These are phyloP conservation scores for Tylopilus orsonianus DNA, from an alignment of 1,284 basidiomycete species.

Conservation along the genomic window DNA sequence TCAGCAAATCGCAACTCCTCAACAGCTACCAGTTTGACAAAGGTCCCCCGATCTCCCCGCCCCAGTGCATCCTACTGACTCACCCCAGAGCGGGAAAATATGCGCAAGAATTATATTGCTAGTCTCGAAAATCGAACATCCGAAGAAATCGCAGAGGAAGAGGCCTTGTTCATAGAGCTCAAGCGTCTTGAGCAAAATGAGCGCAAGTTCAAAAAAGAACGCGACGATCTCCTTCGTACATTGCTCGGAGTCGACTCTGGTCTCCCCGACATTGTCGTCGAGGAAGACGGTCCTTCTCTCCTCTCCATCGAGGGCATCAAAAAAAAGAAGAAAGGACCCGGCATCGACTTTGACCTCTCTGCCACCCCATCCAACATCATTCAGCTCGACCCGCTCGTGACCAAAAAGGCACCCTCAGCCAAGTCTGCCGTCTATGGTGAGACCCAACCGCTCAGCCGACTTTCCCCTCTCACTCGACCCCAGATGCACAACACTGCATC, in stretches of 20 bases:
- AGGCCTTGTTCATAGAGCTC: slow-evolving; percentile 92
- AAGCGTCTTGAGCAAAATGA: slow-evolving; percentile 95
- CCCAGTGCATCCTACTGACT: neutral
- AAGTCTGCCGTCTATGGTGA: slow-evolving; percentile 62
- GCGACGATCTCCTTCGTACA: slow-evolving; percentile 87
- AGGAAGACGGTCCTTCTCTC: slow-evolving; percentile 56
- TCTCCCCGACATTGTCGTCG: slow-evolving; percentile 67
- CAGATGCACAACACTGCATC: slow-evolving; percentile 77
- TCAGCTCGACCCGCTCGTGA: slow-evolving; percentile 42
- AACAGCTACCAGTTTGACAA: slow-evolving; percentile 82
- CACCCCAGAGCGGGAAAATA: slow-evolving; percentile 78
- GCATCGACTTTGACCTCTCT: slow-evolving; percentile 56
- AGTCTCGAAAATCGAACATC: slow-evolving; percentile 85
- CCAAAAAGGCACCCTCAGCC: slow-evolving; percentile 47
- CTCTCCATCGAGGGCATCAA: slow-evolving; percentile 41
- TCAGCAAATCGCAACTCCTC: slow-evolving; percentile 65
- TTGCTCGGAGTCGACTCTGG: slow-evolving; percentile 86
- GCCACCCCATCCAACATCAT: slow-evolving; percentile 51
- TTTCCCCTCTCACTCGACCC: slow-evolving; percentile 8
- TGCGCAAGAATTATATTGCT: slow-evolving; percentile 86
- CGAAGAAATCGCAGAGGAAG: slow-evolving; percentile 93
- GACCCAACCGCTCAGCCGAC: slow-evolving; percentile 5
- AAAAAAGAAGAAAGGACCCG: slow-evolving; percentile 47
- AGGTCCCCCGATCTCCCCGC: slow-evolving; percentile 42
- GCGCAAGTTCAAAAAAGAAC: slow-evolving; percentile 82